phyloP scores from a whole-genome alignment of 2,329 filamentous ascomycete species.

The Davidsoniella neocaledoniae region DNA sequence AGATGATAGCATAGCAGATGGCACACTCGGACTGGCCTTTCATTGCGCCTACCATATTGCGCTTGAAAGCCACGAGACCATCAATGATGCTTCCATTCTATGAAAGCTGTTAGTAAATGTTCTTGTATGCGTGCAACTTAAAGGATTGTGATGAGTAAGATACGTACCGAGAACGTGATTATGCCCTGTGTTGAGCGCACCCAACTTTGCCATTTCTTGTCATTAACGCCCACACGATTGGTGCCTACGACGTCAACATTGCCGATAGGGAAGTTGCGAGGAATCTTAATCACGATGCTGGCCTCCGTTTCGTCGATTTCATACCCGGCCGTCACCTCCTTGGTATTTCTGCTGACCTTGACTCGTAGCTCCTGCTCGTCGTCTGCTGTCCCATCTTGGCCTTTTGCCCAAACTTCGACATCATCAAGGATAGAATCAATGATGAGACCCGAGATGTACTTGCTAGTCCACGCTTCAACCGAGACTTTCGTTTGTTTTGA shows the following conservation, averaged over 20 bases:
- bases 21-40: slow-evolving; percentile 92
- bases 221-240: slow-evolving; percentile 71
- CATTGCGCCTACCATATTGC: slow-evolving; percentile 72
- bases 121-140: background rate
- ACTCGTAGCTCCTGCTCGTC: slow-evolving; percentile 44
- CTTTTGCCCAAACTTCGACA: slow-evolving; percentile 48
- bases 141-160: background rate
- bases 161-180: slow-evolving; percentile 64
- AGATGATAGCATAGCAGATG: slow-evolving; percentile 92
- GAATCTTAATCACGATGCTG: slow-evolving; percentile 65
- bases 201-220: slow-evolving; percentile 89
- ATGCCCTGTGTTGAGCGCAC: slow-evolving; percentile 75
- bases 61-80: slow-evolving; percentile 67
- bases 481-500: slow-evolving; percentile 65
- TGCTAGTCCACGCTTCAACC: slow-evolving; percentile 72
- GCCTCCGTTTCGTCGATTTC: slow-evolving; percentile 77
- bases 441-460: slow-evolving; percentile 59
- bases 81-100: slow-evolving; percentile 74
- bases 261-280: slow-evolving; percentile 67
- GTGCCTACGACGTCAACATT: slow-evolving; percentile 59
- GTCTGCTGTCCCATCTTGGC: slow-evolving; percentile 28
- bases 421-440: slow-evolving; percentile 49
- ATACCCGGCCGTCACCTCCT: slow-evolving; percentile 71
- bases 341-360: slow-evolving; percentile 52
- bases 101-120: slow-evolving; percentile 2